phyloP scores from a whole-genome alignment of 495 filamentous ascomycete genomes.

The Astrothelium subdiscretum region DNA sequence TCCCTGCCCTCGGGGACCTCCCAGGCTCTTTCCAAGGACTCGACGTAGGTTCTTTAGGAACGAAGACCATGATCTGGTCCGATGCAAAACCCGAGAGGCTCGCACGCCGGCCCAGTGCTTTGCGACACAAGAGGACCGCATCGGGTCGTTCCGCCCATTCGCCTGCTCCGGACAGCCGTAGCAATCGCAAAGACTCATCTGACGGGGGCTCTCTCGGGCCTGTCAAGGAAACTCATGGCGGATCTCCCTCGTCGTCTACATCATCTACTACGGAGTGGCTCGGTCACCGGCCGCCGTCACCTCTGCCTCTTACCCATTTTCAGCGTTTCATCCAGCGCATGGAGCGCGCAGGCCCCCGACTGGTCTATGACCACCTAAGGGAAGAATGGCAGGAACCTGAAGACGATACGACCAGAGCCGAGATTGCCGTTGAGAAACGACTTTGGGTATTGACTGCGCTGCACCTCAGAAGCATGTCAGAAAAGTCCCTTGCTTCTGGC shows the following conservation, averaged over 20 bases:
- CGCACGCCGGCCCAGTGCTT: neutral
- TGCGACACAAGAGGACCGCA: neutral
- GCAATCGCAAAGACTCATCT: neutral
- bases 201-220: neutral
- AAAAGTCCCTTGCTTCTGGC: neutral
- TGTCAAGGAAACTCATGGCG: neutral
- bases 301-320: constrained; percentile 15
- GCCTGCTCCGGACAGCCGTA: neutral
- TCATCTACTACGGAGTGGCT: neutral
- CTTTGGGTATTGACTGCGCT: constrained; percentile 25
- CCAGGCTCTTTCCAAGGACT: neutral
- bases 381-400: constrained; percentile 18
- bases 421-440: constrained; percentile 19
- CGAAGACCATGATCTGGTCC: neutral
- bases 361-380: constrained; percentile 20
- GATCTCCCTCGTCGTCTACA: neutral
- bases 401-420: constrained; percentile 16
- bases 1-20: neutral
- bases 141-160: neutral
- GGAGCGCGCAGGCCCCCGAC: constrained; percentile 18
- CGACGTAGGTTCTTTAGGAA: neutral
- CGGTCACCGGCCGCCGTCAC: neutral
- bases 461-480: constrained; percentile 15
- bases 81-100: neutral
- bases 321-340: constrained; percentile 23